Evolutionary conservation across 2,329 filamentous ascomycete species (phyloP), one percentile per base, ranked within the genome.

Genomic region (Ophidiomyces ophidiicola): DNA sequence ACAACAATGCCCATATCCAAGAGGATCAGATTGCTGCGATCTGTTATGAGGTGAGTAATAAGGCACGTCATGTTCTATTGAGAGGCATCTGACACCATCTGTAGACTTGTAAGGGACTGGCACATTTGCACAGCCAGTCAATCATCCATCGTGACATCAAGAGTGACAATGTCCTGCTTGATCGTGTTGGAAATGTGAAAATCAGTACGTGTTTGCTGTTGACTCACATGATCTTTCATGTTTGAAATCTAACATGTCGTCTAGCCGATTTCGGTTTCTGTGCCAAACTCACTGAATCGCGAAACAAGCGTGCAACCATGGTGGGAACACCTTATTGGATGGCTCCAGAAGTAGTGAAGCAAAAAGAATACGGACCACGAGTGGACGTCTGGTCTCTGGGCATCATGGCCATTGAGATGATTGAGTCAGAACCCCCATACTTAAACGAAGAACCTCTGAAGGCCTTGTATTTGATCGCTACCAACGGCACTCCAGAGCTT

Each of bases 351-450:
- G 90, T 98, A 31, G 90, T 98, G 58, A 96, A 96, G 68, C 90
- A 96, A 61, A 96, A 96, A 68, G 88, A 94, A 62, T 98, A 98
- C 55, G 90, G 88, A 26, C 82, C 83, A 56, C 96, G 96, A 70
- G 90, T 96, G 46, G 90, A 98, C 57, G 94, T 96, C 57, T 98
- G 90, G 90, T 94, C 87, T 20, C 69, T 98, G 46, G 90, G 90
- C 55, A 98, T 98, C 65, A 98, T 96, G 90, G 88, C 90, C 17
- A 96, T 98, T 55, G 90, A 98, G 64, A 94, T 98, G 90, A 96
- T 96, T 55, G 90, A 98, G 60, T 93, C 85, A 12, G 90, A 98
- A 62, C 90, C 90, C 4, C 90, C 90, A 0, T 98, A 98, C 60
- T 75, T 96, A 25, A 96, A 96, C 63, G 90, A 96, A 63, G 88